These are phyloP conservation scores for Orbilia blumenaviensis DNA, from an alignment of 2,329 filamentous ascomycete genomes.

Conservation along the genomic window DNA sequence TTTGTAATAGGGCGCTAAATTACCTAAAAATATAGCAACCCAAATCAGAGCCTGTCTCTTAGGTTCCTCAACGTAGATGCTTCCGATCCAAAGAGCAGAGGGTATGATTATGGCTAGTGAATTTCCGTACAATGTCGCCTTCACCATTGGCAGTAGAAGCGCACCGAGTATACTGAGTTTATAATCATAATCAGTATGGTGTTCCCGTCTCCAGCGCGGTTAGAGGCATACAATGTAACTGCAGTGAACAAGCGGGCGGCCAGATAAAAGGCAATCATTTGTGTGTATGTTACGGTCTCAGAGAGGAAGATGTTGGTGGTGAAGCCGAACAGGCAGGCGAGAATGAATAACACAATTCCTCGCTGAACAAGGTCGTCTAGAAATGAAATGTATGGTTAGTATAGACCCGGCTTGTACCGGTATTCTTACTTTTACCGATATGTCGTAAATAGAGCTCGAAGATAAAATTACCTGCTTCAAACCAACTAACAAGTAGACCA, in stretches of 20 bases:
- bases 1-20: conserved; percentile 56
- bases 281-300: conserved; percentile 68
- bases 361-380: conserved; percentile 69
- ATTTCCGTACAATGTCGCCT: conserved; percentile 57
- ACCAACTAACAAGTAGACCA: conserved; percentile 69
- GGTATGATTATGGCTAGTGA: conserved; percentile 64
- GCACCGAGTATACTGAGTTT: conserved; percentile 18
- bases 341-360: conserved; percentile 69
- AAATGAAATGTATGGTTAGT: background rate
- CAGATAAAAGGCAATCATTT: conserved; percentile 71
- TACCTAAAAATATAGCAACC: conserved; percentile 67
- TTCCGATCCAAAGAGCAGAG: conserved; percentile 69
- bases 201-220: background rate
- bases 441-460: background rate
- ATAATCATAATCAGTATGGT: background rate
- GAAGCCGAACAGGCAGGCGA: conserved; percentile 70
- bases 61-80: conserved; percentile 68
- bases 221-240: conserved; percentile 14
- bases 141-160: conserved; percentile 67
- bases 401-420: no score
- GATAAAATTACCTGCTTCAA: conserved; percentile 63
- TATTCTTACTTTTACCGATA: no score
- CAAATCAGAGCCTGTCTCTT: conserved; percentile 68
- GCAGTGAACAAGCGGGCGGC: conserved; percentile 66
- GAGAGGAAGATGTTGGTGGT: conserved; percentile 71